Evolutionary conservation across 768 basidiomycete species (phyloP).

Genomic region (Psilocybe cyanescens): DNA sequence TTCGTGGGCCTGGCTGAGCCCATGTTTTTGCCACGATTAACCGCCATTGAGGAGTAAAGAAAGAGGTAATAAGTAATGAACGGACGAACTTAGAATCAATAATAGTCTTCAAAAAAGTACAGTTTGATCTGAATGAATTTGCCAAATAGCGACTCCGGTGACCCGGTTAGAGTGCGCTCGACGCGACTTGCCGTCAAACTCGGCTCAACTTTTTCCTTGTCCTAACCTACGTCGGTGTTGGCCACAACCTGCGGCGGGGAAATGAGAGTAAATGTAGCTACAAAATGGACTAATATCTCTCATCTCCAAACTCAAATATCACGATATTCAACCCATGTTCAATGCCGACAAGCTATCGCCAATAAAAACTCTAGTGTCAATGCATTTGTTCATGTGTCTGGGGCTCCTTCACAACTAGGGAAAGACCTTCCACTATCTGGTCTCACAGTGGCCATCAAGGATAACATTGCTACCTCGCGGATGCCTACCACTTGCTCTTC

Average conservation of each 20-base stretch:
- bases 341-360: slow-evolving; percentile 34
- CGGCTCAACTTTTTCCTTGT: not conserved
- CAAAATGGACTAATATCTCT: slow-evolving; percentile 11
- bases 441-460: slow-evolving; percentile 77
- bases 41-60: slow-evolving; percentile 10
- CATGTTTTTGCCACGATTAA: slow-evolving; percentile 8
- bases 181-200: not conserved
- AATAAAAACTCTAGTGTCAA: slow-evolving; percentile 51
- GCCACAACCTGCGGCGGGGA: slow-evolving; percentile 3
- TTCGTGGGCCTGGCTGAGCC: slow-evolving; percentile 27
- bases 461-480: slow-evolving; percentile 76
- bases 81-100: not conserved
- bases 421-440: slow-evolving; percentile 35
- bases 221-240: not conserved
- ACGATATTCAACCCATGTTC: slow-evolving; percentile 16
- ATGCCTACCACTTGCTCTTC: slow-evolving; percentile 81
- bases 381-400: slow-evolving; percentile 51
- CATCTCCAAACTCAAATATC: not conserved
- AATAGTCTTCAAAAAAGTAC: not conserved
- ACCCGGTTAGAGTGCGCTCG: not conserved
- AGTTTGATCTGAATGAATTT: slow-evolving; percentile 18
- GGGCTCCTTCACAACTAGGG: slow-evolving; percentile 4
- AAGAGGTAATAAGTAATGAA: not conserved
- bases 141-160: slow-evolving; percentile 15
- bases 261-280: slow-evolving; percentile 22